Base-by-base conservation (phyloP, 768 basidiomycete genomes). In the Pisolithus sp. region DNA sequence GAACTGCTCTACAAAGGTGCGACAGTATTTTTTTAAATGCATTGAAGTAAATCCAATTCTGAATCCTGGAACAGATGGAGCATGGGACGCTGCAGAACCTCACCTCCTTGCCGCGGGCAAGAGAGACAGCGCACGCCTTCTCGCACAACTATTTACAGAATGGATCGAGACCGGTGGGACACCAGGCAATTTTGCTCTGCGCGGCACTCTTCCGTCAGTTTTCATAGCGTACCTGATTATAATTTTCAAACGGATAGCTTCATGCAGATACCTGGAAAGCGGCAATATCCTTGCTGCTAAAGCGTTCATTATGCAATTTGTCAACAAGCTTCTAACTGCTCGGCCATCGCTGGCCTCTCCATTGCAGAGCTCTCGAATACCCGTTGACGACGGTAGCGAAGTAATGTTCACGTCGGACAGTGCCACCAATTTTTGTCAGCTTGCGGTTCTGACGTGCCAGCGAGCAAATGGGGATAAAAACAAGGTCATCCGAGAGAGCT, bases 201-300 rank as follows among this genome's bases (percentile, higher is more conserved):
- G 90, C 42, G 93, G 90, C 30, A 82, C 81, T 9, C 74, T 99
- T 50, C 93, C 94, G 86, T 95, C 20, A 47, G 65, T 61, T 30
- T 66, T 13, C 20, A 20, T 17, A 51, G 37, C 42, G n/a, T n/a
- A 20, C 20, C 26, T 17, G 20, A 44, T 24, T 34, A 12, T 49
- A 26, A 15, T 55, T 38, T 51, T 49, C 24, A n/a, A 15, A 37
- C 41, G 56, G 13, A 63, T 23, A 20, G 23, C 26, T 52, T 46
- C 38, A 34, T 18, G 15, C 60, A 90, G 88, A 52, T 89, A 89
- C 61, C 73, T 93, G 21, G 79, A 79, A 55, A 89, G 92, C 49
- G 90, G 91, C 15, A 93, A 93, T 57, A 86, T 99, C 62, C 81
- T 92, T n/a, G 89, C 89, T 4, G 90, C 95, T 4, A 82, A 83